Conservation (phyloP, 306 rosid species). For the Trifolium subterraneum region DNA sequence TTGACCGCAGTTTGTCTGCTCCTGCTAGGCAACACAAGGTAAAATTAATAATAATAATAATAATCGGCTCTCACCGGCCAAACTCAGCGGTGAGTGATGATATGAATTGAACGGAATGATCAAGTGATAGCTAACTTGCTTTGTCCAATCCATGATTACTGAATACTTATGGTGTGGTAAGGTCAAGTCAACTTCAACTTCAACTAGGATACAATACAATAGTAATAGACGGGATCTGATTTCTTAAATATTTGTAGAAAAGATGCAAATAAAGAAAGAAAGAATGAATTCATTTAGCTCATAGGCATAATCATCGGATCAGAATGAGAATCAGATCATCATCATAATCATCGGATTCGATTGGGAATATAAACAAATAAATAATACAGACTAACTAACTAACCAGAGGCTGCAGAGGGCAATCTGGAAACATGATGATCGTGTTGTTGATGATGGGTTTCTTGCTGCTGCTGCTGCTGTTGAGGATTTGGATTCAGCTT, state of each 20-base stretch:
- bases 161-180: not conserved
- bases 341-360: not conserved
- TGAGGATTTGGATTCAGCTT: slow-evolving; percentile 81
- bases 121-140: not conserved
- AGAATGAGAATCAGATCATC: not conserved
- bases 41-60: not conserved
- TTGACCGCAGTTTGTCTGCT: slow-evolving; percentile 63
- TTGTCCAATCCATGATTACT: not conserved
- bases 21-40: slow-evolving; percentile 60
- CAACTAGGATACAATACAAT: not conserved
- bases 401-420: slow-evolving; percentile 74
- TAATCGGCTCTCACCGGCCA: not conserved
- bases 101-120: not conserved
- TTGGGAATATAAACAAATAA: not conserved
- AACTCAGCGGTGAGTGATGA: too few relatives aligned
- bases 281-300: not conserved
- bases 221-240: slow-evolving; percentile 47
- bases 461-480: slow-evolving; percentile 57
- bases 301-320: slow-evolving; percentile 48
- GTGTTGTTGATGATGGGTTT: slow-evolving; percentile 47
- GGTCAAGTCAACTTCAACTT: slow-evolving; percentile 33
- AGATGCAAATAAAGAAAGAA: too few relatives aligned
- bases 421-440: slow-evolving; percentile 60
- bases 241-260: not conserved
- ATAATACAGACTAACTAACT: slow-evolving; percentile 36